Base-by-base conservation (phyloP, 495 filamentous ascomycete species). In the Pyronema domesticum region DNA sequence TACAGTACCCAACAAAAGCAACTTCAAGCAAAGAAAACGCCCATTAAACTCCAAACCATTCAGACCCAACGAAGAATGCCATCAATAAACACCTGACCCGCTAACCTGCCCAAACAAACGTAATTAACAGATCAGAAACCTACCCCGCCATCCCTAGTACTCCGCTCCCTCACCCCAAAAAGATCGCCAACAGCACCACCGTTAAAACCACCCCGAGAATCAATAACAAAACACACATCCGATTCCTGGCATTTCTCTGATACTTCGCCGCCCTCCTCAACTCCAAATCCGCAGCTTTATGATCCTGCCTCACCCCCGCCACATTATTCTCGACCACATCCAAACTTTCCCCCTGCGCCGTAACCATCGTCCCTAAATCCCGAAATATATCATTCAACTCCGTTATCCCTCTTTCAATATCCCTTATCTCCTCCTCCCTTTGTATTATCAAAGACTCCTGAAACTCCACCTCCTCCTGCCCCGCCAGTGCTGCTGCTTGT, bases 381-480 rank as follows among this genome's bases (percentile, higher is more conserved):
- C 87, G 75, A 74, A 96, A 98, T 33, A 98, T 74, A 67, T 96
- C 91, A 61, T 96, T 96, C 54, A 98, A 71, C 64, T 98, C 91
- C 52, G 84, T 83, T 8, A 98, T 89, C 55, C 82, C 84, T 64
- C 94, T 87, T 70, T 99, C 91, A 63, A 99, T 96, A 62, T 91
- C 86, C 34, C 89, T 81, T 60, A 99, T 99, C 72, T 96, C 91
- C 17, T 82, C 76, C 67, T 99, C 91, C n/a, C 91, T 86, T 73
- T 96, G 89, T 55, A 89, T 79, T 64, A 99, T 96, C 37, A 99
- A 71, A 9, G 82, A 80, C 57, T 96, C 93, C 64, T 99, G 93
- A 72, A 96, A 99, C 63, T 96, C 88, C 49, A 99, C 91, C 62
- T 99, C 91, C 63, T 85, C 81, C 66, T 99, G 91, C 36, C 86